A percentile compares a stretch with the other conserved stretches of the same genome.
Evolutionary conservation across 73 alveolate species (phyloP).

Genomic region (Paramecium bursaria): DNA sequence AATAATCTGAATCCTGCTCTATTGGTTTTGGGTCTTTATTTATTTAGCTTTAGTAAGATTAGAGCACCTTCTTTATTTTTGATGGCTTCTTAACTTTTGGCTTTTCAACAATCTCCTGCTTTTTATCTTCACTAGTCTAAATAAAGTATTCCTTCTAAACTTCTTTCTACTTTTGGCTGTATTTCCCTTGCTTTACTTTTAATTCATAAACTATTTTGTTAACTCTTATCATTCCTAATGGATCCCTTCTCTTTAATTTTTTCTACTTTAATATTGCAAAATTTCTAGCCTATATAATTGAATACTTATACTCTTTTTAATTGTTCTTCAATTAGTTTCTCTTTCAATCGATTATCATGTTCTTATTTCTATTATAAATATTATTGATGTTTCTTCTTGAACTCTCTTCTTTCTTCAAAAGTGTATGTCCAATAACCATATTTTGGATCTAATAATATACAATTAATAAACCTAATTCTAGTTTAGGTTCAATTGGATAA

Average conservation of each 20-base stretch:
- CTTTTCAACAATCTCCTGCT: not conserved
- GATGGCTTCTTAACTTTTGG: constrained; percentile 24
- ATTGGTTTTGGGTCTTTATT: too few species aligned
- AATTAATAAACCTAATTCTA: not conserved
- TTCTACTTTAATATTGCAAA: constrained; percentile 16
- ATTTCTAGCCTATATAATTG: too few species aligned
- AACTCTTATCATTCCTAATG: constrained; percentile 28
- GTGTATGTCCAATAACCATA: constrained; percentile 51
- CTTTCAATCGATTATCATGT: constrained; percentile 31
- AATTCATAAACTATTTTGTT: constrained; percentile 21
- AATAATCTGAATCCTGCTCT: not conserved
- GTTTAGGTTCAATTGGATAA: constrained; percentile 43
- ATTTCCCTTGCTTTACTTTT: constrained; percentile 9
- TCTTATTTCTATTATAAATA: not conserved
- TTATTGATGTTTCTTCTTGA: not conserved
- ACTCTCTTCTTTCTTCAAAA: not conserved
- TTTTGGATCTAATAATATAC: not conserved
- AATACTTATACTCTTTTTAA: constrained; percentile 28
- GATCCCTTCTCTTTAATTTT: constrained; percentile 14
- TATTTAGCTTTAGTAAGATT: too few species aligned
- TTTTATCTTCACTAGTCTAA: constrained; percentile 8
- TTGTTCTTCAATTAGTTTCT: not conserved
- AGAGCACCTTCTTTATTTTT: constrained; percentile 3
- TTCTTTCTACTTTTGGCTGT: constrained; percentile 6
- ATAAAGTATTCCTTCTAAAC: constrained; percentile 8